phyloP scores from a whole-genome alignment of 139 green algal genomes.

The Astrephomene gubernaculifera region DNA sequence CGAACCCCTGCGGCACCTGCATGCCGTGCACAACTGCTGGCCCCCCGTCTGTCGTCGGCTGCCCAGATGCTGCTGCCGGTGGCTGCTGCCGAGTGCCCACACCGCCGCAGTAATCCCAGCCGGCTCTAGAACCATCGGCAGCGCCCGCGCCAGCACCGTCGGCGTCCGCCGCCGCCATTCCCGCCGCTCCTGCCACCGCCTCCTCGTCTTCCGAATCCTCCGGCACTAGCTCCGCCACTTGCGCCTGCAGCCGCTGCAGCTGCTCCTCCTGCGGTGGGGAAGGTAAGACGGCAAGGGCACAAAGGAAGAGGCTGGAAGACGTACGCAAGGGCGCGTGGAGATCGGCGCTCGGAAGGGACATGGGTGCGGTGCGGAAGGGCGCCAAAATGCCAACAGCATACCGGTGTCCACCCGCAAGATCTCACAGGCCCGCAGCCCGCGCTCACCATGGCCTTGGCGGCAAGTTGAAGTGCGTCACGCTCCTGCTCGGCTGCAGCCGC shows the following conservation, averaged over 20 bases:
- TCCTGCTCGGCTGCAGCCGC: not conserved
- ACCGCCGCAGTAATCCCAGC: too few species aligned
- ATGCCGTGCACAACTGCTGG: too few species aligned
- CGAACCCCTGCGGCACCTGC: too few species aligned
- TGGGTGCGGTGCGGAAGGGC: too few species aligned
- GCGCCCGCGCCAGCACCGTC: not conserved
- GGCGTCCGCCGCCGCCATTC: not conserved
- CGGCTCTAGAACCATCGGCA: not conserved
- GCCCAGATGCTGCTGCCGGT: not conserved
- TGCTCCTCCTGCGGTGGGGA: slow-evolving; percentile 25
- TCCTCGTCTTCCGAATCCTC: not conserved
- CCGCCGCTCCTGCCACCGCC: not conserved
- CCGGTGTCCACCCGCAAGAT: too few species aligned
- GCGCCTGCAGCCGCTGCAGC: not conserved
- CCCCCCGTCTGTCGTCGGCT: not conserved
- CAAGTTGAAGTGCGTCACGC: slow-evolving; percentile 9
- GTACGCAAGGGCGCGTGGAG: not conserved
- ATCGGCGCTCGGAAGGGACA: too few species aligned
- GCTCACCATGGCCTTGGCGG: slow-evolving; percentile 17
- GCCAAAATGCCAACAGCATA: too few species aligned
- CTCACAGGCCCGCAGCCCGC: not conserved
- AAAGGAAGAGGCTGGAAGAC: not conserved
- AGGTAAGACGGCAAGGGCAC: not conserved
- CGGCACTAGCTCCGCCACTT: not conserved
- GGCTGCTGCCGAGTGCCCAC: not conserved